Percentiles rank a stretch among this genome's conserved stretches.
These are phyloP conservation scores for Epichloe uncinata DNA, from an alignment of 2,329 filamentous ascomycete species.

Conservation along the genomic window DNA sequence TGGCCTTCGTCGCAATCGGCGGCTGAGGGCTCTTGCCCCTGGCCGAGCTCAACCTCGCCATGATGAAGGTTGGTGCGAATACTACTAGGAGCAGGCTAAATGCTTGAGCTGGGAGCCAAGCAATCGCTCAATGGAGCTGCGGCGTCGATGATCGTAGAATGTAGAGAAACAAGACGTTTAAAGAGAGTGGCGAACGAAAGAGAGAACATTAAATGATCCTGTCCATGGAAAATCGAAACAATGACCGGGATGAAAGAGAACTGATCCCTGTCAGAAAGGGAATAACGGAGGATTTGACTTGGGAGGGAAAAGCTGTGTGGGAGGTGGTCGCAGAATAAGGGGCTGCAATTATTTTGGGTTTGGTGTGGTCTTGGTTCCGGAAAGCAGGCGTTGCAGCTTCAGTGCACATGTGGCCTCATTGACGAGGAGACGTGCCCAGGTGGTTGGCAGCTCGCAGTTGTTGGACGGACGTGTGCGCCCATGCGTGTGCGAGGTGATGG, in stretches of 20 bases:
- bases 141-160: background rate
- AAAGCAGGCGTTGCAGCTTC: background rate
- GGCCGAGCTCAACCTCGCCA: slow-evolving; percentile 21
- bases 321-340: slow-evolving; percentile 4
- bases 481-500: too few relatives aligned
- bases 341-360: slow-evolving; percentile 1
- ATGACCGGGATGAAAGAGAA: slow-evolving; percentile 5
- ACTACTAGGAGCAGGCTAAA: too few relatives aligned
- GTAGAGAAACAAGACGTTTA: slow-evolving; percentile 4
- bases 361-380: background rate
- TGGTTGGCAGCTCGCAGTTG: background rate
- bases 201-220: slow-evolving; percentile 2
- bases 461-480: background rate
- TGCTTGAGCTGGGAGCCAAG: background rate
- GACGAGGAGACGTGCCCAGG: background rate
- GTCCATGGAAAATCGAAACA: slow-evolving; percentile 2
- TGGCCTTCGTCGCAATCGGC: slow-evolving; percentile 20
- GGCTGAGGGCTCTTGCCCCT: slow-evolving; percentile 25
- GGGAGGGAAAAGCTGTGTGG: slow-evolving; percentile 9
- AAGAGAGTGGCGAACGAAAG: slow-evolving; percentile 12
- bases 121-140: background rate
- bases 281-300: slow-evolving; percentile 4
- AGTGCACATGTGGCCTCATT: slow-evolving; percentile 5
- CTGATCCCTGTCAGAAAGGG: background rate
- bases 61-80: slow-evolving; percentile 7